Evolutionary conservation across 2,329 filamentous ascomycete genomes (phyloP), one percentile per base, ranked within the genome.

Genomic region (Sporothrix brasiliensis): DNA sequence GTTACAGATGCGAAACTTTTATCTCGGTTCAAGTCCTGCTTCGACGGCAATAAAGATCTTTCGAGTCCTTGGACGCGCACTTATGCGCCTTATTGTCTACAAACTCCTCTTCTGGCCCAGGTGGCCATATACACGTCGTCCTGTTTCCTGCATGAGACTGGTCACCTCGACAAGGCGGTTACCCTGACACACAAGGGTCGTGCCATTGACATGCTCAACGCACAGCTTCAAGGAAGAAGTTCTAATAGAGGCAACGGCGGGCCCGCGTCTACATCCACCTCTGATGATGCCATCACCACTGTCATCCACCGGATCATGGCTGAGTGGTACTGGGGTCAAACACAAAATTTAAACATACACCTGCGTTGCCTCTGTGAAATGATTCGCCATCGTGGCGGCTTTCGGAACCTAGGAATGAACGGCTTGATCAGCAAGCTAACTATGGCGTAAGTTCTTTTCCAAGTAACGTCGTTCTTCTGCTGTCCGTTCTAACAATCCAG

Each of bases 321-420:
- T 60, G 85, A 85, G 71, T 87, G 85, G 85, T 86, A 85, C 74
- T 86, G 84, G 83, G 83, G 84, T 6, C 81, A 80, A 34, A 80
- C 79, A 0, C 75, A 79, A 50, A 81, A 83, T 71, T 77, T 86
- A 13, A 78, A 80, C 30, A 80, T 80, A 0, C 85, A 86, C 68
- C 79, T 86, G 71, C 76, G 75, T 7, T 84, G 84, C 0, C 78
- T 87, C 19, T 78, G 79, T 72, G 80, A 81, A 63, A 85, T 87
- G 82, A 80, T 87, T 11, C 76, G 75, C 27, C 74, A 83, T 61
- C 79, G 83, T 30, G 85, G 84, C 13, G 83, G 85, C 0, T 77
- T 85, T 56, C 77, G 79, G 24, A 77, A 79, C 10, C 76, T 86
- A 3, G 84, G 83, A 2, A 77, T 85, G 73, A 79, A 83, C 69